Base-by-base conservation (phyloP, 78 protist species). In the Speleostelium caveatum region DNA sequence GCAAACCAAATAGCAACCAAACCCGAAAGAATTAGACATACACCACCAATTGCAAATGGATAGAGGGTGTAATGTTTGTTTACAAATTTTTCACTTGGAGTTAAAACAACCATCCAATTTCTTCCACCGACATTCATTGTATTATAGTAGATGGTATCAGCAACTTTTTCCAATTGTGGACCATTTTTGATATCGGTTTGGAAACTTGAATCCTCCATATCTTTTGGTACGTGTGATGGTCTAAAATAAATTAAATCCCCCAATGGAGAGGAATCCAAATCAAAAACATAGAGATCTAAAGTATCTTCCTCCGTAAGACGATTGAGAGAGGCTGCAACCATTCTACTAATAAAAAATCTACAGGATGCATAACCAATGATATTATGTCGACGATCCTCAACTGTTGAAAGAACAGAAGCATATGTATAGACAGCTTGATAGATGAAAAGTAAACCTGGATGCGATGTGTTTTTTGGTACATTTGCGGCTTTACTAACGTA, bases 91-190 rank as follows among this genome's bases (percentile, higher is more conserved):
- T 55, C 19, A 10, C 59, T 39, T 14, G 89, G 89, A 17, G 67
- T 59, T 8, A 79, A 67, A 8, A 73, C 89, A 24, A 79, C 32
- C 76, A 79, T 65, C 89, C 89, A 79, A 68, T 79, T 79, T 4
- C 89, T 21, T 24, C 89, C 89, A 35, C 89, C 89, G 0, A 79
- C 89, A 79, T 65, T 68, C 89, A 79, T 79, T 35, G 89, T 79
- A 28, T 79, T 79, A 42, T 79, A 79, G 26, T 79, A 79, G 53
- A 79, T 51, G n/a, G 38, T 79, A 21, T 65, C 55, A 16, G 59
- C n/a, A 0, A 59, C 3, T 32, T 60, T 41, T 41, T 68, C 78
- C 60, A 79, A 39, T 32, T 51, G 51, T 24, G 59, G 38, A 4
- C 62, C 77, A 38, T 69, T 51, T 2, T 22, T 14, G n/a, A 79